phyloP scores from a whole-genome alignment of 1,284 basidiomycete genomes.

The Retiboletus flavoniger region DNA sequence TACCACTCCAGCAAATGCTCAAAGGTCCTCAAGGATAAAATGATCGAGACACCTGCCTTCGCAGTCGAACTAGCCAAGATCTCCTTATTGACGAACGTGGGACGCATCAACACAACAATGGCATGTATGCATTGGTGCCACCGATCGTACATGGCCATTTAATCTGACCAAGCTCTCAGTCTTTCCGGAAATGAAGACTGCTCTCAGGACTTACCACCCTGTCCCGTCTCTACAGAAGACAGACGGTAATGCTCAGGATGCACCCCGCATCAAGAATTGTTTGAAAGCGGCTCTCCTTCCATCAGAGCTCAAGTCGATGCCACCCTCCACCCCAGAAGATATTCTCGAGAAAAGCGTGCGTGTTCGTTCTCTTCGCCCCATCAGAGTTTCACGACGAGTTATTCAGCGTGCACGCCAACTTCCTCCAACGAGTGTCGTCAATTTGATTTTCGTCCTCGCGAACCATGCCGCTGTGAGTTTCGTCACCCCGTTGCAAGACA shows the following conservation, averaged over 20 bases:
- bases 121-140: slow-evolving; percentile 57
- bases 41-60: slow-evolving; percentile 76
- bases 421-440: slow-evolving; percentile 79
- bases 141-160: slow-evolving; percentile 13
- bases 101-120: slow-evolving; percentile 93
- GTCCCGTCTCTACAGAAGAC: slow-evolving; percentile 67
- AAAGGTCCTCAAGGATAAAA: slow-evolving; percentile 83
- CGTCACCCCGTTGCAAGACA: neutral
- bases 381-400: slow-evolving; percentile 7
- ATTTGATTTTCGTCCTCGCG: slow-evolving; percentile 62
- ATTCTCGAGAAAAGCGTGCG: slow-evolving; percentile 63
- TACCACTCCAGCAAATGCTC: slow-evolving; percentile 82
- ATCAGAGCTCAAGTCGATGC: slow-evolving; percentile 63
- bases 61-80: slow-evolving; percentile 82
- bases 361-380: slow-evolving; percentile 8
- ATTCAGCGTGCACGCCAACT: slow-evolving; percentile 53
- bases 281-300: slow-evolving; percentile 76
- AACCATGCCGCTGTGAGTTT: slow-evolving; percentile 62
- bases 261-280: slow-evolving; percentile 70
- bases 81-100: slow-evolving; percentile 85
- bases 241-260: slow-evolving; percentile 66
- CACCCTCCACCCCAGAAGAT: slow-evolving; percentile 69
- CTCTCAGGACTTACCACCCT: slow-evolving; percentile 69
- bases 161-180: slow-evolving; percentile 36
- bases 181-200: slow-evolving; percentile 69